Evolutionary conservation across 2,329 filamentous ascomycete species (phyloP), one percentile per base, ranked within the genome.

Genomic region (Eurotiales sp.): DNA sequence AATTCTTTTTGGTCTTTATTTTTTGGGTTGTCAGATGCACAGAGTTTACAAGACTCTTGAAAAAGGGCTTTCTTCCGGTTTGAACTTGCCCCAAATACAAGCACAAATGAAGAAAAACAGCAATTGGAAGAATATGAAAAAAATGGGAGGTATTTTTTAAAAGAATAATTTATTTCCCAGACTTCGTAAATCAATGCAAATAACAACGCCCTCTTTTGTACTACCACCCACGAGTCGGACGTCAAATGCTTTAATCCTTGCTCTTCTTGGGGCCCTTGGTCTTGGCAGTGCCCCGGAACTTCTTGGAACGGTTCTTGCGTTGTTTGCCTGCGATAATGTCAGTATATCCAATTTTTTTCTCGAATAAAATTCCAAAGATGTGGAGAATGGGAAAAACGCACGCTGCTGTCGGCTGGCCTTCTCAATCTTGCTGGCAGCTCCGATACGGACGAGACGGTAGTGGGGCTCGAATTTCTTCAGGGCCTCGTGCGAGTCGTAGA

Each of bases 391-490:
- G 48, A 54, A 56, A 37, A 65, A 95, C 92, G 73, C 91, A 96
- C 93, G 91, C 81, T 99, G 93, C 82, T 99, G 93, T 85, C 93
- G 88, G 82, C 85, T 90, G 69, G 93, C 85, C 82, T 91, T 92
- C 88, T 99, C 93, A 76, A 90, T 83, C 89, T 97, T 97, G 76
- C 77, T 83, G 71, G 90, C 92, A 67, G 89, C 82, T 73, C 92
- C 93, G 73, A 96, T 89, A 66, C 93, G 86, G 76, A 99, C 84
- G 67, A 96, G 85, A 78, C 93, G 87, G 87, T 96, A 96, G 79
- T 87, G 87, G 69, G 93, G 93, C 86, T 99, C 93, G 78, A 97
- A 99, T 81, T 97, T 97, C 89, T 96, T 96, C 86, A 99, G 86
- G 70, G 91, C 90, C 84, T 99, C 93, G 73, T 85, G 81, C 64